Conservation (phyloP, 495 filamentous ascomycete genomes). For the Penicillium parvum region DNA sequence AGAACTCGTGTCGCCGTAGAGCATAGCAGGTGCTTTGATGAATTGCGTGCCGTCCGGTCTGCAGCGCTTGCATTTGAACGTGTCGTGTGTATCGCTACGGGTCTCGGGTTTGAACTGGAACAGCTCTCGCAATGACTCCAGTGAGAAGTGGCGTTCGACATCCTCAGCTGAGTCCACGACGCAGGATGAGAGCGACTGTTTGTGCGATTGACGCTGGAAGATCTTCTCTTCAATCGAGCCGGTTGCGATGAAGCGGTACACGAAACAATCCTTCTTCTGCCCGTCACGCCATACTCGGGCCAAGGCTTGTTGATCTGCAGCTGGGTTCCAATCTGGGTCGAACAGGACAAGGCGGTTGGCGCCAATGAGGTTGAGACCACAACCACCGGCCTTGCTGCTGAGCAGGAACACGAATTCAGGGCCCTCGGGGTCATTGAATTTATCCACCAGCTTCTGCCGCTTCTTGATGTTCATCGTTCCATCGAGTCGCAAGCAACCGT, state of each 20-base stretch:
- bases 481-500: constrained; percentile 85
- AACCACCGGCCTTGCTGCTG: constrained; percentile 94
- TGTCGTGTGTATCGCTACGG: constrained; percentile 91
- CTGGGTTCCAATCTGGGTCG: constrained; percentile 99
- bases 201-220: constrained; percentile 97
- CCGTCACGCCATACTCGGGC: constrained; percentile 98
- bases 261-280: constrained; percentile 98
- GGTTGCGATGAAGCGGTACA: constrained; percentile 97
- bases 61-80: constrained; percentile 97
- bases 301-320: constrained; percentile 94
- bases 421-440: constrained; percentile 93
- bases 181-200: constrained; percentile 91
- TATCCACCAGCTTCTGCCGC: constrained; percentile 93
- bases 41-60: constrained; percentile 79
- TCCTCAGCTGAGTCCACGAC: constrained; percentile 98
- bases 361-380: constrained; percentile 94
- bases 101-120: constrained; percentile 88
- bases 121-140: constrained; percentile 82
- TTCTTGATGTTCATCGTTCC: constrained; percentile 98
- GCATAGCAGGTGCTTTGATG: constrained; percentile 85
- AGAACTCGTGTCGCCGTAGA: constrained; percentile 96
- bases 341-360: constrained; percentile 96
- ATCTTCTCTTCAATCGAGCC: constrained; percentile 99
- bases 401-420: constrained; percentile 91
- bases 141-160: constrained; percentile 91